A percentile compares a stretch with the other conserved stretches of the same genome.
phyloP scores from a whole-genome alignment of 2,329 filamentous ascomycete species.

The Claviceps sp. region DNA sequence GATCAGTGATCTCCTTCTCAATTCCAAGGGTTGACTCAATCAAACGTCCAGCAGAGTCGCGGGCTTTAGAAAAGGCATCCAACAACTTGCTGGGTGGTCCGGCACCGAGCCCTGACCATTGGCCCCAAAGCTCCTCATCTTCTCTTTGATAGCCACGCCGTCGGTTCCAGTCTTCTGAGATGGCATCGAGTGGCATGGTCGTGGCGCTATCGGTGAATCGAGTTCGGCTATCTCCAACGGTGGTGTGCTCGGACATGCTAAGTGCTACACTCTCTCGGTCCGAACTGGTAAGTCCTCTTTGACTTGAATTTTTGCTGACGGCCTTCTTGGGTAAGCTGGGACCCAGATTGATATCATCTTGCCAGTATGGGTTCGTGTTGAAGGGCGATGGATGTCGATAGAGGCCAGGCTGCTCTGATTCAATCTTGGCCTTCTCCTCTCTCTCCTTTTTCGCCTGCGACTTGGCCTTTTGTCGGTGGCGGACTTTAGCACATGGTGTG shows the following conservation, averaged over 20 bases:
- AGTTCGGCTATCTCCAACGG: slow-evolving; percentile 22
- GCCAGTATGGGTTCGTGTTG: slow-evolving; percentile 80
- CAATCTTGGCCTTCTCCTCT: slow-evolving; percentile 48
- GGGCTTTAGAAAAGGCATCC: slow-evolving; percentile 45
- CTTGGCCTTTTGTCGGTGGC: slow-evolving; percentile 55
- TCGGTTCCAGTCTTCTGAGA: slow-evolving; percentile 52
- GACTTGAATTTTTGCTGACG: slow-evolving; percentile 42
- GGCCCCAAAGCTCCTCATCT: slow-evolving; percentile 77
- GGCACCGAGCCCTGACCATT: slow-evolving; percentile 12
- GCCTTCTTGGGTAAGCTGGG: slow-evolving; percentile 57
- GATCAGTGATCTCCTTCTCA: slow-evolving; percentile 38
- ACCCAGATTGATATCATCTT: slow-evolving; percentile 72
- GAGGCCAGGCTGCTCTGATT: slow-evolving; percentile 55
- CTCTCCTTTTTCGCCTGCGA: slow-evolving; percentile 56
- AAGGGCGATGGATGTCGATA: slow-evolving; percentile 75
- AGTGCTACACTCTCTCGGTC: slow-evolving; percentile 39
- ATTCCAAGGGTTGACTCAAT: slow-evolving; percentile 38
- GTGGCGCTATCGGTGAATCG: slow-evolving; percentile 18
- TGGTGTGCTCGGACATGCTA: slow-evolving; percentile 26
- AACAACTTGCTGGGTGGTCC: slow-evolving; percentile 43
- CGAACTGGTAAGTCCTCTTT: slow-evolving; percentile 45
- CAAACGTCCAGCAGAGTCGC: slow-evolving; percentile 39
- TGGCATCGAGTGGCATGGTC: slow-evolving; percentile 24
- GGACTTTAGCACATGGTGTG: slow-evolving; percentile 61
- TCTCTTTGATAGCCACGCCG: slow-evolving; percentile 66